Evolutionary conservation across 768 basidiomycete genomes (phyloP), one percentile per base, ranked within the genome.

Genomic region (Cystobasidium onofrii): DNA sequence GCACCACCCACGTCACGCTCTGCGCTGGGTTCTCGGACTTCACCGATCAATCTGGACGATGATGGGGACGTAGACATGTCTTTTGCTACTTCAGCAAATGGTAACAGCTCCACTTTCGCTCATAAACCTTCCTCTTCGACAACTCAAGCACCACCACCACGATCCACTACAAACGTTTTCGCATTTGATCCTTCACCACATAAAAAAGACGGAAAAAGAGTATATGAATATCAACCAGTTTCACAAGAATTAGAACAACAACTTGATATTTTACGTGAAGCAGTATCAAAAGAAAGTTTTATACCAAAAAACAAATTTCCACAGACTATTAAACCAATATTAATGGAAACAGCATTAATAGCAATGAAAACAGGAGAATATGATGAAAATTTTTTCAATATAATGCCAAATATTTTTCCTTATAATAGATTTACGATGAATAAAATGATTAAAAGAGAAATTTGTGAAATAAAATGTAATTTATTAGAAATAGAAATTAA

Each of bases 371-470:
- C 90, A n/a, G 90, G 88, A 80, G 88, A 94, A 79, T 96, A 95
- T 81, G 89, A 91, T 75, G 93, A 95, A 20, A 86, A 90, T 77
- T 95, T 95, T 81, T 97, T 95, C 82, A 88, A 87, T 77, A 84
- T 89, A 23, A 89, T 97, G 87, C 91, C 94, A 0, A 84, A 82
- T 27, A 80, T 95, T 44, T 92, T 98, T 78, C 92, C 92, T 0
- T 98, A 97, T 80, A 99, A 99, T 83, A 88, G 89, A 76, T 99
- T 90, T 80, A 95, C 91, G 0, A 92, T 97, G 44, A 43, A 94
- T 90, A 97, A 96, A 88, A 85, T 97, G 57, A 90, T 93, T 81
- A 92, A 92, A 80, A 87, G 92, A 7, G 90, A 90, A n/a, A 86
- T 93, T 15, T 93, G 88, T 82, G 79, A 81, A 0, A 89, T 89